These are phyloP conservation scores for Lasiodiplodia citricola DNA, from an alignment of 2,329 filamentous ascomycete genomes.

Conservation along the genomic window DNA sequence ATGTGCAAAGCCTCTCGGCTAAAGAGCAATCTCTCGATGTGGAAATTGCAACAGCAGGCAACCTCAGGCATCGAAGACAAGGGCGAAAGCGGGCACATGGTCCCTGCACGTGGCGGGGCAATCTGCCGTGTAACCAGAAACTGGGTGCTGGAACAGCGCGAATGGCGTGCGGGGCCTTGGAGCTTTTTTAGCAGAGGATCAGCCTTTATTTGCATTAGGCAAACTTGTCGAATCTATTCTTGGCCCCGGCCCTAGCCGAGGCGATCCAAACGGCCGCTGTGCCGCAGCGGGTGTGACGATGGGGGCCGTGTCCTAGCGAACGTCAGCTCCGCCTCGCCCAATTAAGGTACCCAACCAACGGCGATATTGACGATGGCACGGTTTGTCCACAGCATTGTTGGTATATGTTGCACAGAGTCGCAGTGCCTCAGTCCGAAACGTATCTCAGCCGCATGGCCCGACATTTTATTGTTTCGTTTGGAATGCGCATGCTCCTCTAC, in stretches of 20 bases:
- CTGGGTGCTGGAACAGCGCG: neutral
- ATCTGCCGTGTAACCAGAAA: neutral
- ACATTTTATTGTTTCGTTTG: constrained; percentile 34
- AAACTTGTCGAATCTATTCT: constrained; percentile 15
- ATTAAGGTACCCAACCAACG: constrained; percentile 32
- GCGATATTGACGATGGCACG: constrained; percentile 28
- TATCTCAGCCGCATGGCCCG: constrained; percentile 30
- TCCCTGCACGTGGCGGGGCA: constrained; percentile 9
- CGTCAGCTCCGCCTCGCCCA: constrained; percentile 32
- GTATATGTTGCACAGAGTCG: constrained; percentile 35
- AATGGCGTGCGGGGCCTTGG: neutral
- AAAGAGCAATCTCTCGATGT: neutral
- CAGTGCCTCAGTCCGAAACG: constrained; percentile 30
- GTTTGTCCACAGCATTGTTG: constrained; percentile 32
- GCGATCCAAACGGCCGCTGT: constrained; percentile 28
- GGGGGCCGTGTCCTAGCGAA: constrained; percentile 28
- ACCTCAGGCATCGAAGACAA: constrained; percentile 14
- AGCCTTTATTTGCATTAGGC: constrained; percentile 10
- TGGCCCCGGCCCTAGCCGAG: constrained; percentile 18
- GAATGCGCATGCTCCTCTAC: constrained; percentile 22
- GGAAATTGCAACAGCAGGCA: constrained; percentile 1
- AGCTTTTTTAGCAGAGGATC: constrained; percentile 2
- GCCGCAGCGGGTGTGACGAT: constrained; percentile 23
- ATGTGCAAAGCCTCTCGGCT: neutral
- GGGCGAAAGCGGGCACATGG: neutral